phyloP scores from a whole-genome alignment of 2,329 filamentous ascomycete species.

The Alternaria sp. region DNA sequence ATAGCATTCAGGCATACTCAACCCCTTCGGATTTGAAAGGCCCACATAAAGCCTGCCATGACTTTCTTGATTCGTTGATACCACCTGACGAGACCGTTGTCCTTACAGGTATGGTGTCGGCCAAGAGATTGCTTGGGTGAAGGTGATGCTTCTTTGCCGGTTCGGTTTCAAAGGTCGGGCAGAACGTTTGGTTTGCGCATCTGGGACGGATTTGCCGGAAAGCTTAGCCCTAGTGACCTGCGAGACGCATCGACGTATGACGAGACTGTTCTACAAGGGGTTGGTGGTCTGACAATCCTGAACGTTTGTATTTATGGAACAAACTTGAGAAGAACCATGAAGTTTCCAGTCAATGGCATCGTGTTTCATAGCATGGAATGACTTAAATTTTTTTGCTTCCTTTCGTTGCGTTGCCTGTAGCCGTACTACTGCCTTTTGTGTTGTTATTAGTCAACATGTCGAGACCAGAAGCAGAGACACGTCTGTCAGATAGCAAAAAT shows the following conservation, averaged over 20 bases:
- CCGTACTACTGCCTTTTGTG: not conserved
- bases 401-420: not conserved
- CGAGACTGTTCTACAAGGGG: constrained; percentile 4
- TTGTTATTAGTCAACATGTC: not conserved
- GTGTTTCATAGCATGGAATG: not conserved
- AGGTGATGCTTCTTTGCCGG: constrained; percentile 32
- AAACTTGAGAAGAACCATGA: not conserved
- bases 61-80: constrained; percentile 19
- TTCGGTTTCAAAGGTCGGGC: constrained; percentile 41
- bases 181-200: constrained; percentile 39
- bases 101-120: constrained; percentile 38
- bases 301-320: constrained; percentile 1
- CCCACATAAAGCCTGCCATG: not conserved
- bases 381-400: not conserved
- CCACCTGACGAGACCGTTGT: constrained; percentile 21
- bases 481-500: not conserved
- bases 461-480: not conserved
- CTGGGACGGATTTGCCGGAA: constrained; percentile 26
- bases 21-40: not conserved
- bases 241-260: constrained; percentile 15
- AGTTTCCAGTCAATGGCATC: not conserved
- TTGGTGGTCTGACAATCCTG: not conserved
- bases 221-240: constrained; percentile 25
- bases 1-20: constrained; percentile 19
- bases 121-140: constrained; percentile 32